These are phyloP conservation scores for Saccharomyces pastorianus DNA, from an alignment of 1,139 yeast genomes.

Conservation along the genomic window DNA sequence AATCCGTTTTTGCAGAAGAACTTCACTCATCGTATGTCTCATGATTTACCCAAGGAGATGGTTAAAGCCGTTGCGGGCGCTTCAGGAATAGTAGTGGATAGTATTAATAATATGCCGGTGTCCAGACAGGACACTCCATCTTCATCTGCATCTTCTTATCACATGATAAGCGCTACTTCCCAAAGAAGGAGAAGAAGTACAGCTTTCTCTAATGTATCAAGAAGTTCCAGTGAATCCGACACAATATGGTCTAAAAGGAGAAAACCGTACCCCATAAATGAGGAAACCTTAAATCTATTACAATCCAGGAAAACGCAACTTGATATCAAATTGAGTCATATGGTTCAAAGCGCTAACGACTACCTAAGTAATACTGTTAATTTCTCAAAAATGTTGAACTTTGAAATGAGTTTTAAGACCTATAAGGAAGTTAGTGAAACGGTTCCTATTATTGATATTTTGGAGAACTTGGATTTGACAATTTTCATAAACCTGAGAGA, in stretches of 20 bases:
- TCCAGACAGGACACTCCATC: background rate
- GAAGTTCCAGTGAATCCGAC: background rate
- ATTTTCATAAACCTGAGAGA: conserved; percentile 25
- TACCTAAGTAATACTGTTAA: background rate
- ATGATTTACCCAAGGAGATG: background rate
- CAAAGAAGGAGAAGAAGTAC: background rate
- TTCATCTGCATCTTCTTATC: background rate
- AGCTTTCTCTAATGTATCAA: background rate
- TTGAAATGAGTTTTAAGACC: conserved; percentile 11
- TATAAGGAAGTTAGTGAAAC: conserved; percentile 29
- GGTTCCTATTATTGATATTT: conserved; percentile 20
- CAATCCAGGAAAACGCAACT: conserved; percentile 2
- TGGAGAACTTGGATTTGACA: conserved; percentile 28
- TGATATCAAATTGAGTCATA: background rate
- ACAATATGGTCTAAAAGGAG: background rate
- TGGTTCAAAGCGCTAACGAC: background rate
- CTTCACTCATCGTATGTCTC: background rate
- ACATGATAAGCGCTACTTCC: background rate
- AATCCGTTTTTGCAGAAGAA: conserved; percentile 41
- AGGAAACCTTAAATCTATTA: conserved; percentile 8
- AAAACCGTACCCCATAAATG: conserved; percentile 6
- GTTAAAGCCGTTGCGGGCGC: background rate
- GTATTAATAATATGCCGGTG: background rate
- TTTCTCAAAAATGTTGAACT: background rate
- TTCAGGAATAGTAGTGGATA: background rate